Conservation (phyloP, 2,329 filamentous ascomycete species). For the Stromatinia cepivora region DNA sequence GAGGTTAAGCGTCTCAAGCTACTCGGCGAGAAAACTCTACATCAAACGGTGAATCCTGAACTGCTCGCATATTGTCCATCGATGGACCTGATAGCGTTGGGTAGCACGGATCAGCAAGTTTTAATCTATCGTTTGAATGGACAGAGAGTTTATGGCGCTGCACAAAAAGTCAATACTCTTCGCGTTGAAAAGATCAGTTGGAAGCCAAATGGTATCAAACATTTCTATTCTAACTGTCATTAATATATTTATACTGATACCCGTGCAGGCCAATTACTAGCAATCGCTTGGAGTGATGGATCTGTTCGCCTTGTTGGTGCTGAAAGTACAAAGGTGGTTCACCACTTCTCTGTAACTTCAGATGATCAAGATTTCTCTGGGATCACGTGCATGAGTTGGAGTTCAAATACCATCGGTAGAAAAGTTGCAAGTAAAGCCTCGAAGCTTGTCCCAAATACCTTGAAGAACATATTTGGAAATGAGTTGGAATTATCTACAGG, state of each 20-base stretch:
- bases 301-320: conserved; percentile 73
- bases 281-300: conserved; percentile 81
- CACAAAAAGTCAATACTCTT: conserved; percentile 40
- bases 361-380: conserved; percentile 39
- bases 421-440: conserved; percentile 25
- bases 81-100: conserved; percentile 79
- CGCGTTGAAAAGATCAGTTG: conserved; percentile 44
- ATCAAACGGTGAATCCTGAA: conserved; percentile 54
- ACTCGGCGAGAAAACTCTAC: conserved; percentile 58
- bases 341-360: conserved; percentile 56
- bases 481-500: conserved; percentile 26
- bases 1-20: conserved; percentile 40
- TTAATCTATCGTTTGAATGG: conserved; percentile 77
- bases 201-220: conserved; percentile 41
- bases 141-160: conserved; percentile 62
- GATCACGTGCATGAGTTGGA: conserved; percentile 48
- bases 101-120: conserved; percentile 66
- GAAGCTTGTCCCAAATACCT: conserved; percentile 26
- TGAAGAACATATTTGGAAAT: conserved; percentile 30
- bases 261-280: conserved; percentile 64
- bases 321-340: conserved; percentile 78
- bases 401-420: conserved; percentile 38
- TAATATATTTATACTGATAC: conserved; percentile 20
- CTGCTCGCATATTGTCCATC: conserved; percentile 77
- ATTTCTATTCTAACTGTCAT: no score